Evolutionary conservation across 179 eudicot genomes (phyloP).

Genomic region (Silene coronaria): DNA sequence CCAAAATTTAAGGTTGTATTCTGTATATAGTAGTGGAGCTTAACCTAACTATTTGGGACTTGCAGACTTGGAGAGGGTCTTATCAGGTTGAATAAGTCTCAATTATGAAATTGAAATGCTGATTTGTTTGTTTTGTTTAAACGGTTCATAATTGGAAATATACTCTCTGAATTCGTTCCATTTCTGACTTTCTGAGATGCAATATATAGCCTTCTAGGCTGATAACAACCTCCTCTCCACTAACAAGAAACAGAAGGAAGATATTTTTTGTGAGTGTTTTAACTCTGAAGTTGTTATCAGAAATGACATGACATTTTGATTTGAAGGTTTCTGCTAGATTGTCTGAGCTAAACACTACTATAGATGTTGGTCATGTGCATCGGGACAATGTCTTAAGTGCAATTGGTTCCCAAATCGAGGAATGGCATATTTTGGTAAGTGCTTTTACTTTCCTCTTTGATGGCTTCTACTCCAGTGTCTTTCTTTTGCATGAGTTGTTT

Average conservation of each 20-base stretch:
- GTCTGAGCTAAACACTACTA: constrained; percentile 71
- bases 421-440: constrained; percentile 67
- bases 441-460: constrained; percentile 7
- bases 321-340: constrained; percentile 64
- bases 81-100: neutral
- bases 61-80: neutral
- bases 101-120: neutral
- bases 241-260: neutral
- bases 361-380: constrained; percentile 64
- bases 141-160: neutral
- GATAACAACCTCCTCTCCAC: neutral
- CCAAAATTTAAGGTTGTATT: neutral
- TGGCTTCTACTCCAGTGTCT: neutral
- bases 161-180: neutral
- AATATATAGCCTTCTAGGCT: neutral
- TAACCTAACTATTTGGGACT: neutral
- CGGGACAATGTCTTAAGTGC: constrained; percentile 49
- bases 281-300: neutral
- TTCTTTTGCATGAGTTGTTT: neutral
- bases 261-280: neutral
- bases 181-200: neutral
- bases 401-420: constrained; percentile 58
- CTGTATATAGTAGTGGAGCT: neutral
- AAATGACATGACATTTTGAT: constrained; percentile 12
- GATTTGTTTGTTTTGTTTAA: neutral